Base-by-base conservation (phyloP, 257 asterid species). In the Lithospermum erythrorhizon region DNA sequence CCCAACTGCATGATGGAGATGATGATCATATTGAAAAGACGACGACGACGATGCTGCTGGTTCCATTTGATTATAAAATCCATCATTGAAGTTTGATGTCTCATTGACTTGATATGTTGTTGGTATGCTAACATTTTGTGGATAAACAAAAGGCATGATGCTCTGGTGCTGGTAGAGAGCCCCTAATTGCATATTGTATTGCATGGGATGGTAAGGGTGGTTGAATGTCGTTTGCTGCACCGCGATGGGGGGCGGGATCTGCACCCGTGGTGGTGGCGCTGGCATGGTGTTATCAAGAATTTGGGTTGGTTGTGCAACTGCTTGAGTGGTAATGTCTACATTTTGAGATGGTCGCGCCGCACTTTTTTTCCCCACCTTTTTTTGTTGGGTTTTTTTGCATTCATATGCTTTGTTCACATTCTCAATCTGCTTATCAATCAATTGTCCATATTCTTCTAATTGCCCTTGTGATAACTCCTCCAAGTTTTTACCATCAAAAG, bases 391-490 rank as follows among this genome's bases (percentile, higher is more conserved):
- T 41, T 17, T 18, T 9, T 52, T 52, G 22, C 1, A 6, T 4
- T 52, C 55, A 52, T 17, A 17, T 52, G 55, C 9, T 52, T 52
- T 52, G 9, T 18, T n/a, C 23, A 52, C 55, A 52, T n/a, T n/a
- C 22, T 52, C 55, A 52, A 52, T 52, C 55, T 52, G n/a, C 55
- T 52, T n/a, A 17, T 52, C 55, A 52, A 52, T 52, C 11, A 52
- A n/a, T n/a, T 52, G 5, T 0, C 0, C 11, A 52, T 17, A 17
- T 52, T 52, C 55, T 20, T 13, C 55, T 52, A 52, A 6, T 52
- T 52, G 55, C 22, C 3, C 55, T 52, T 18, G 9, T 52, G 55
- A 52, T 52, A 52, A 52, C 13, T n/a, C 55, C 21, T 52, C 55
- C 9, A 52, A 8, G 11, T 14, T n/a, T 5, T 13, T n/a, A 52